A percentile compares a stretch with the other conserved stretches of the same genome.
Conservation (phyloP, 192 early-diverging fungal genomes). For the Entophlyctis helioformis region DNA sequence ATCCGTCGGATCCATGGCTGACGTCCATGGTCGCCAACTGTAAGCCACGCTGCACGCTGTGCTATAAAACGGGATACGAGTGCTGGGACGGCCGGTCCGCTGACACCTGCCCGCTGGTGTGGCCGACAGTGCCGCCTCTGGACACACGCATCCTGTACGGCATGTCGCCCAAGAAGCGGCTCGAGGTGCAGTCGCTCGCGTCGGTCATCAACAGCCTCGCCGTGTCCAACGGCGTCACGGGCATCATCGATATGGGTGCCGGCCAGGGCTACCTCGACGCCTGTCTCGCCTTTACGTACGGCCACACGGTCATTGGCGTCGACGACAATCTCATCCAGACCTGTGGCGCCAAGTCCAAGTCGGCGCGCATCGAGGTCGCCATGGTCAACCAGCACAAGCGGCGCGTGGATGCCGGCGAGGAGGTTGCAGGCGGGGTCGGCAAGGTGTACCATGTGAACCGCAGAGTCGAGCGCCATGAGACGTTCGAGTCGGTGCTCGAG, state of each 20-base stretch:
- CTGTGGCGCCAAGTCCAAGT: conserved; percentile 55
- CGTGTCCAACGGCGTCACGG: conserved; percentile 15
- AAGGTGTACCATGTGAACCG: conserved; percentile 22
- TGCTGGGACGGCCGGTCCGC: not conserved
- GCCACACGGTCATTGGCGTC: conserved; percentile 51
- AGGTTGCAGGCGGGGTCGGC: conserved; percentile 4
- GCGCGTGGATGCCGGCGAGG: conserved; percentile 13
- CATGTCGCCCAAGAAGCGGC: conserved; percentile 62
- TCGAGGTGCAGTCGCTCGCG: conserved; percentile 54
- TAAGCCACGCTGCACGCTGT: not conserved
- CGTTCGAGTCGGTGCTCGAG: too few species aligned
- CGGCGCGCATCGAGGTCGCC: conserved; percentile 24
- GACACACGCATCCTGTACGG: conserved; percentile 51
- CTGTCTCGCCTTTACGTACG: conserved; percentile 51
- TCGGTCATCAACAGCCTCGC: conserved; percentile 44
- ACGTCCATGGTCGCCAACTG: not conserved
- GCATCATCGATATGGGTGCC: conserved; percentile 61
- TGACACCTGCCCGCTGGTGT: not conserved
- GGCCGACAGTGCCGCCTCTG: not conserved
- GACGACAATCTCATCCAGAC: conserved; percentile 61
- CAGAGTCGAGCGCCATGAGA: conserved; percentile 13
- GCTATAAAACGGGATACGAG: not conserved
- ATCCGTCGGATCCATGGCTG: too few species aligned
- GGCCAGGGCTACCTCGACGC: conserved; percentile 68
- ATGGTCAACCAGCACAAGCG: conserved; percentile 20